Base-by-base conservation (phyloP, 306 rosid genomes). In the Boehmeria nivea region DNA sequence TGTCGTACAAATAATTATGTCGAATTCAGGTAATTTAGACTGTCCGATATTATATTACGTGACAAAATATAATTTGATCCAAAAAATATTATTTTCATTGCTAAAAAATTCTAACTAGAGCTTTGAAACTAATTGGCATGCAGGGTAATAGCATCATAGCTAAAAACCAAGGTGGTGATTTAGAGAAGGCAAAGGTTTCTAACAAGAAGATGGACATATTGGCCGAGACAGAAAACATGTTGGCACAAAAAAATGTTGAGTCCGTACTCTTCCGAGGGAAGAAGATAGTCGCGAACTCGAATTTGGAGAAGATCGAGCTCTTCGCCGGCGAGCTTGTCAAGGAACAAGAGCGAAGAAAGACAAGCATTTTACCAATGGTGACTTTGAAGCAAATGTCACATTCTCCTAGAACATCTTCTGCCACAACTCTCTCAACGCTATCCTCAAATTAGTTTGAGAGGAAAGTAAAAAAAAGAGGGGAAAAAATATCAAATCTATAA, bases 371-470 rank as follows among this genome's bases (percentile, higher is more conserved):
- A 11, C 89, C 91, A 1, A 78, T 64, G 1, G 94, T 90, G 16
- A 67, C 74, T 20, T 66, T 90, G 76, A 90, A 84, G 75, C 84
- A 80, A 18, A 68, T 76, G 1, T 84, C 85, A 7, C 79, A 88
- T 0, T 83, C 81, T 0, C 83, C 98, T 0, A 86, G 97, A 67
- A 87, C 95, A 46, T 87, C 98, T 15, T 87, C 91, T 1, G 95
- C 94, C 6, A 87, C 98, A 19, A 84, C 95, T 3, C 61, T 82
- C 3, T 90, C 98, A 11, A 63, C 80, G 27, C 39, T 74, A 13
- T 90, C 94, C n/a, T 90, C 89, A 64, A 70, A 87, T 67, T 39
- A 83, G 39, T 63, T 83, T 6, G 8, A 31, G 9, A n/a, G n/a
- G 27, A 49, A 24, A 4, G 10, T 4, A 23, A 23, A 49, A 3